Evolutionary conservation across 495 filamentous ascomycete species (phyloP), one percentile per base, ranked within the genome.

Genomic region (Chaetomium tenue): DNA sequence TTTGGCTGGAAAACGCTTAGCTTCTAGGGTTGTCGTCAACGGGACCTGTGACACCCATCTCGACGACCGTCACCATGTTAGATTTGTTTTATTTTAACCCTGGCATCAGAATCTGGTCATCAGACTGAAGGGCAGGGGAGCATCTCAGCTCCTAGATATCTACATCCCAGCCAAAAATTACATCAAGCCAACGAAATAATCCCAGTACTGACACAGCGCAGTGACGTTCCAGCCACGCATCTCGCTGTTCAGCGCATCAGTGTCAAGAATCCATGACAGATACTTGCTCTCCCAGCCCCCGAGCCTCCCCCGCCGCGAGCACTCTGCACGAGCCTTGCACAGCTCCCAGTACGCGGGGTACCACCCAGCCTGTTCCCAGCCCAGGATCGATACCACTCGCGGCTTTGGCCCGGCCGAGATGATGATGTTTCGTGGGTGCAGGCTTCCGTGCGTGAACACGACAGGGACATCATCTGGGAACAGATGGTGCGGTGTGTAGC

Each of bases 301-400:
- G 5, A 52, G 20, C 3, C 44, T n/a, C 5, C 50, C 47, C 0
- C 33, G 11, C 30, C 39, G 47, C 16, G 66, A 57, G 28, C 66
- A 65, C 47, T 63, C 64, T 44, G 33, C 25, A 26, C 60, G 44
- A 30, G 79, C 79, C 68, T 83, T 83, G 63, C 76, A 75, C 47
- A 74, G 65, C 64, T 82, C 79, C 80, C 79, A 83, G 58, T 80
- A 78, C 18, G 66, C 76, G 53, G 79, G 80, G 60, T 78, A 73
- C 78, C 78, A 82, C 6, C 80, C 79, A 4, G 79, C 75, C 61
- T 82, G 78, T 57, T 80, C 75, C 81, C 78, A 82, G 54, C 81
- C 80, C 20, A 82, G 62, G 33, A 84, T 66, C 0, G 77, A 72
- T 26, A 76, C 65, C 30, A 79, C 57, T 52, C 61, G 69, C 44